A percentile compares a stretch with the other conserved stretches of the same genome.
phyloP scores from a whole-genome alignment of 2,329 filamentous ascomycete species.

The Apiospora kogelbergensis region DNA sequence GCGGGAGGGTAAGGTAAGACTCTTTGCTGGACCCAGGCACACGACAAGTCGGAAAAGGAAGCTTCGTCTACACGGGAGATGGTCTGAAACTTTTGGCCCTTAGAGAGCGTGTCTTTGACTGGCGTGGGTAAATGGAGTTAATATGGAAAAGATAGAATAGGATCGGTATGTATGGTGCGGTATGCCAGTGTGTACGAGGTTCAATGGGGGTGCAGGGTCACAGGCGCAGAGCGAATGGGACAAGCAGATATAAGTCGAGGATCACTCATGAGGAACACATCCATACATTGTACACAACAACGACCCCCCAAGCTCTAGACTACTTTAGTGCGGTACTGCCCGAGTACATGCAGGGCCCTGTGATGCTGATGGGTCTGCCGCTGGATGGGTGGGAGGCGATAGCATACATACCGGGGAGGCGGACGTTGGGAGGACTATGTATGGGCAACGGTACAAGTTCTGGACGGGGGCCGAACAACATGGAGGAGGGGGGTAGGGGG shows the following conservation, averaged over 20 bases:
- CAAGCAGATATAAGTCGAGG: slow-evolving; percentile 34
- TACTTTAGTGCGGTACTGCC: slow-evolving; percentile 12
- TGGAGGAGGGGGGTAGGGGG: slow-evolving; percentile 24
- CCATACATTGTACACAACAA: slow-evolving; percentile 1
- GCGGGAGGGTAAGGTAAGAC: neutral
- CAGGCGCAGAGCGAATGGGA: slow-evolving; percentile 31
- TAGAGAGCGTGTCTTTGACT: slow-evolving; percentile 35
- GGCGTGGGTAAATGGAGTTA: slow-evolving; percentile 43
- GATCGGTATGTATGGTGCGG: slow-evolving; percentile 26
- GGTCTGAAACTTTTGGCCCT: slow-evolving; percentile 29
- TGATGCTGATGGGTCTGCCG: slow-evolving; percentile 16
- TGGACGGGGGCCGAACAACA: slow-evolving; percentile 22
- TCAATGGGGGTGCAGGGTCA: slow-evolving; percentile 32
- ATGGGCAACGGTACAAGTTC: slow-evolving; percentile 21
- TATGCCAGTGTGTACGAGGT: slow-evolving; percentile 33
- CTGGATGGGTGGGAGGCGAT: slow-evolving; percentile 13
- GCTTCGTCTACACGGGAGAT: slow-evolving; percentile 24
- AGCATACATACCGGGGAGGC: slow-evolving; percentile 14
- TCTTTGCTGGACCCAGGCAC: slow-evolving; percentile 4
- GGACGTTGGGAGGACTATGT: slow-evolving; percentile 10
- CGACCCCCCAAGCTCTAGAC: neutral
- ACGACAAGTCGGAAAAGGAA: slow-evolving; percentile 16
- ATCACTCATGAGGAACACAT: slow-evolving; percentile 25
- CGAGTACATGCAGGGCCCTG: slow-evolving; percentile 18
- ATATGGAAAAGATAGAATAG: slow-evolving; percentile 37